Evolutionary conservation across 164 flowering plant species (phyloP).

Genomic region (Taxillus chinensis): DNA sequence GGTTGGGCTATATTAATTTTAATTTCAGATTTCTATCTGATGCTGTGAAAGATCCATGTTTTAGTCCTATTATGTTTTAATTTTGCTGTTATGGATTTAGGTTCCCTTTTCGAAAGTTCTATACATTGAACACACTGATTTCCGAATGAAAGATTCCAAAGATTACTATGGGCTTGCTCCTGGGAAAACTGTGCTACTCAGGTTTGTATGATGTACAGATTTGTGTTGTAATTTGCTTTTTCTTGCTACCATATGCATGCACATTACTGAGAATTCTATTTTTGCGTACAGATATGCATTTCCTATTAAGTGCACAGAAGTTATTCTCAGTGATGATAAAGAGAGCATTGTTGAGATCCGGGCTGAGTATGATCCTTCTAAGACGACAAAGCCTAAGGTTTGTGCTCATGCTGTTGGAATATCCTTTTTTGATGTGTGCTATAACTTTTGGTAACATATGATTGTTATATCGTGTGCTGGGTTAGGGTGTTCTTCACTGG

Average conservation of each 20-base stretch:
- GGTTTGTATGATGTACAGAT: conserved; percentile 25
- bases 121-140: conserved; percentile 84
- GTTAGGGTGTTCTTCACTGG: conserved; percentile 96
- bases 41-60: background rate
- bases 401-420: background rate
- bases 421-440: background rate
- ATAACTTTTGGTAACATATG: background rate
- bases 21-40: background rate
- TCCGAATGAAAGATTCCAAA: conserved; percentile 83
- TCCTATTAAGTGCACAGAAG: conserved; percentile 90
- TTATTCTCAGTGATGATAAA: conserved; percentile 61
- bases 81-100: conserved; percentile 21
- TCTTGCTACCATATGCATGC: background rate
- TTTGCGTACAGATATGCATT: conserved; percentile 65
- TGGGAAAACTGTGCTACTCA: conserved; percentile 85
- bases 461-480: background rate
- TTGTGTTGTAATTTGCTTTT: background rate
- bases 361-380: conserved; percentile 83
- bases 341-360: conserved; percentile 67
- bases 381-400: conserved; percentile 88
- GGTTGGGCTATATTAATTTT: background rate
- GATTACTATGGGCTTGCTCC: conserved; percentile 99
- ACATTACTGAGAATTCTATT: background rate
- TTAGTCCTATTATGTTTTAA: background rate
- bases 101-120: conserved; percentile 84